Conservation (phyloP, 1,284 basidiomycete genomes). For the Meira miltonrushii region DNA sequence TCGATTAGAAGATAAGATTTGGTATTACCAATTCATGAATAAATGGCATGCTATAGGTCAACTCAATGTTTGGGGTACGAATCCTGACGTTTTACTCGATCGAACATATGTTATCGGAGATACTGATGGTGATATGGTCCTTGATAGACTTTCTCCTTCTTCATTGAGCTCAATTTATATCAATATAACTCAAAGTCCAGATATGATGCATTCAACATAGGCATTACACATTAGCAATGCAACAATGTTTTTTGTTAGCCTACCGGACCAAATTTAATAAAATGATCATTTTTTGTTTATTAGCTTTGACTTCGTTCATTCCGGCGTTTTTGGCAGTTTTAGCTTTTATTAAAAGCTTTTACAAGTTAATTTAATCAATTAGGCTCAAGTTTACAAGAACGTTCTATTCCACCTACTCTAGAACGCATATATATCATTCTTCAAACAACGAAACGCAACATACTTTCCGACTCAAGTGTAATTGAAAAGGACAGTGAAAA, state of each 20-base stretch:
- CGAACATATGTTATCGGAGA: not conserved
- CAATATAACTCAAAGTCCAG: not conserved
- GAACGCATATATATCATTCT: not conserved
- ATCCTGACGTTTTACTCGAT: not conserved
- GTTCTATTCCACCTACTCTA: too few relatives aligned
- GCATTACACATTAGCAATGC: not conserved
- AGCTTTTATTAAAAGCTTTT: not conserved
- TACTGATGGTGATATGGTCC: not conserved
- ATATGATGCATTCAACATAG: not conserved
- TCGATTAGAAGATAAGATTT: not conserved
- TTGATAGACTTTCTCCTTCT: not conserved
- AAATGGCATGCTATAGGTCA: not conserved
- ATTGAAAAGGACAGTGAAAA: not conserved
- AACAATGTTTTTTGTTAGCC: not conserved
- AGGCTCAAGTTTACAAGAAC: not conserved
- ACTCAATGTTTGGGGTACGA: not conserved
- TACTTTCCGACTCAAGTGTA: too few relatives aligned
- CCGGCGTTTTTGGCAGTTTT: not conserved
- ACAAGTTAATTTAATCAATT: not conserved
- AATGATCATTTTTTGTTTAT: not conserved
- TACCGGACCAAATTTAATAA: not conserved
- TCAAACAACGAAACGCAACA: too few relatives aligned
- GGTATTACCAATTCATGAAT: not conserved
- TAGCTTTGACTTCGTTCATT: not conserved
- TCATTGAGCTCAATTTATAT: not conserved